phyloP scores from a whole-genome alignment of 768 basidiomycete genomes.

The Coprinopsis sp. region DNA sequence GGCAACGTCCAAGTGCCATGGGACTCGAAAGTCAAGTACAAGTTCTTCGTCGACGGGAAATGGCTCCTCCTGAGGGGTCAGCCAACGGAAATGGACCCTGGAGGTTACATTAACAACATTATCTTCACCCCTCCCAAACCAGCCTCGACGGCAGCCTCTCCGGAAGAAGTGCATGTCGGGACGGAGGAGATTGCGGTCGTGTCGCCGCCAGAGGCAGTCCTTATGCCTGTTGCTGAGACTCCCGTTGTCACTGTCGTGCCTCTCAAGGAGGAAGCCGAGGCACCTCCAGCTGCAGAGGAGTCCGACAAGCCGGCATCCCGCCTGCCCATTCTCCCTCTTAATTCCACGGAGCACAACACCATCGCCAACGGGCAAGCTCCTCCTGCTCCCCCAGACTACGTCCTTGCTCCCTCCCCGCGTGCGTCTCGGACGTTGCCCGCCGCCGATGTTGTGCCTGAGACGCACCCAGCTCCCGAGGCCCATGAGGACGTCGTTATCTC shows the following conservation, averaged over 20 bases:
- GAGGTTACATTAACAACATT: slow-evolving; percentile 71
- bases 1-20: slow-evolving; percentile 53
- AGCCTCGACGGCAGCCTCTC: not conserved
- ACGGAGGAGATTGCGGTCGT: no score
- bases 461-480: no score
- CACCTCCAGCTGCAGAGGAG: not conserved
- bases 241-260: no score
- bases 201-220: slow-evolving; percentile 4
- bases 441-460: no score
- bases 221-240: no score
- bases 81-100: slow-evolving; percentile 56
- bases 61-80: slow-evolving; percentile 54
- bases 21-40: slow-evolving; percentile 63
- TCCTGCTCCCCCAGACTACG: slow-evolving; percentile 33
- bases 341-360: slow-evolving; percentile 19
- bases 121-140: slow-evolving; percentile 50
- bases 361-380: slow-evolving; percentile 35
- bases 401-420: no score
- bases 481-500: no score
- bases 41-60: slow-evolving; percentile 73
- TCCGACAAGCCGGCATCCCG: no score
- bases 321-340: no score
- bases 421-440: no score
- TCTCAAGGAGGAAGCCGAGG: not conserved
- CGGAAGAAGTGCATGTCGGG: slow-evolving; percentile 4